Evolutionary conservation across 495 filamentous ascomycete species (phyloP).

Genomic region (Xylaria curta): DNA sequence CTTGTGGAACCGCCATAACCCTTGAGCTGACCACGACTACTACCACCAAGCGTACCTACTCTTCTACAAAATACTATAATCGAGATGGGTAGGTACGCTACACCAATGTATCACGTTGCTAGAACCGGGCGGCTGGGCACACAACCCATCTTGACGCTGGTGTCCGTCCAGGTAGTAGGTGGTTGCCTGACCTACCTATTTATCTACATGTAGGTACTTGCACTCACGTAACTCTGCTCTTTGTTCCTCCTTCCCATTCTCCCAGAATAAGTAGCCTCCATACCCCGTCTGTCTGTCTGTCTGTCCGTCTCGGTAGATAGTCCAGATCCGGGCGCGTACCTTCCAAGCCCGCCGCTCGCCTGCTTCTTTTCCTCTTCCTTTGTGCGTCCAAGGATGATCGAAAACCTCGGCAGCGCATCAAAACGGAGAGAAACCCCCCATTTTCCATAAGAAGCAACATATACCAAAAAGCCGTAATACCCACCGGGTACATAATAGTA

Average conservation of each 20-base stretch:
- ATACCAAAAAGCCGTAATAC: background rate
- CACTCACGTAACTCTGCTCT: background rate
- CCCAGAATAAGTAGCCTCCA: no score
- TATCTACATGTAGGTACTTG: background rate
- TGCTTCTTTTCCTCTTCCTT: background rate
- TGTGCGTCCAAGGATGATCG: background rate
- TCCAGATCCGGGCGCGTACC: background rate
- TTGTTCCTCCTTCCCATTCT: background rate
- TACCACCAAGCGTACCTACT: background rate
- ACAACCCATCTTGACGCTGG: no score
- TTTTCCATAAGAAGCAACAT: background rate
- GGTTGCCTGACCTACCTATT: constrained; percentile 2
- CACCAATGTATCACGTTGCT: background rate
- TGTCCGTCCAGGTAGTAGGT: no score
- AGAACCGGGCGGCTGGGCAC: constrained; percentile 12
- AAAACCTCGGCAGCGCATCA: background rate
- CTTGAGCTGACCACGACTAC: background rate
- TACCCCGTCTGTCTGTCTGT: no score
- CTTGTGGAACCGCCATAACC: constrained; percentile 22
- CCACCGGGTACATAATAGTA: background rate
- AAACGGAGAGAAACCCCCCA: background rate
- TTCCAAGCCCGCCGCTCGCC: background rate
- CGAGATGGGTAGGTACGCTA: background rate
- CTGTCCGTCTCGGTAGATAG: background rate
- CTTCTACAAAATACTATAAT: background rate